These are phyloP conservation scores for Chrysochromulina parva DNA, from an alignment of 78 protist species.

Conservation along the genomic window DNA sequence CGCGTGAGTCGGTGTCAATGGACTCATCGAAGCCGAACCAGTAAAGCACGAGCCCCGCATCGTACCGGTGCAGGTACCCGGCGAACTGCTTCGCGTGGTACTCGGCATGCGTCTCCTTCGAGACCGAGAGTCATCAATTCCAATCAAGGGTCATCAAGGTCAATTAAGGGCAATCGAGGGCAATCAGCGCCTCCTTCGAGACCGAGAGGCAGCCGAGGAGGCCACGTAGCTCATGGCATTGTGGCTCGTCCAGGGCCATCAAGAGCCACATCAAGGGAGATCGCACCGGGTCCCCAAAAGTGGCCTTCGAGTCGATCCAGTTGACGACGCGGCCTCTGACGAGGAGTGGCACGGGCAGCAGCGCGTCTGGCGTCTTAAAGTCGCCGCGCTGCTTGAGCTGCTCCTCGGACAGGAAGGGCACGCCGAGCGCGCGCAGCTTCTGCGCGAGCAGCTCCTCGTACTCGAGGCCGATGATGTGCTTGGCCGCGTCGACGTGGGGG, in stretches of 20 bases:
- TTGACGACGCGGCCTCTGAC: background rate
- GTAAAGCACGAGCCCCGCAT: background rate
- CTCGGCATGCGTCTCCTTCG: too few relatives aligned
- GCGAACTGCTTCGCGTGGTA: too few relatives aligned
- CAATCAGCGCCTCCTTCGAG: too few relatives aligned
- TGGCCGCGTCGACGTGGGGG: background rate
- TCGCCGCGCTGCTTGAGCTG: background rate
- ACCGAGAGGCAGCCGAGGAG: too few relatives aligned
- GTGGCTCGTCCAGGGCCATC: too few relatives aligned
- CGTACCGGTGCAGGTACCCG: background rate
- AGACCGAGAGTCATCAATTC: too few relatives aligned
- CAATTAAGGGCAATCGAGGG: too few relatives aligned
- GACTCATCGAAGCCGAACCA: constrained; percentile 20
- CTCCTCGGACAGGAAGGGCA: constrained; percentile 2
- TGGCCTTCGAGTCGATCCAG: background rate
- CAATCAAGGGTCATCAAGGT: too few relatives aligned
- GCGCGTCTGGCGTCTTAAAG: background rate
- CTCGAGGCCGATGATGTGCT: background rate
- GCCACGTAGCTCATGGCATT: too few relatives aligned
- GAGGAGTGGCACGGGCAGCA: background rate
- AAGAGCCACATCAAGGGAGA: too few relatives aligned
- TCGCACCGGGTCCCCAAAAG: background rate
- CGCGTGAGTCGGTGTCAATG: background rate
- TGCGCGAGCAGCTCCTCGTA: background rate
- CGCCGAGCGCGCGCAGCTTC: background rate